phyloP scores from a whole-genome alignment of 345 rosid genomes.

The Syzygium oleosum region DNA sequence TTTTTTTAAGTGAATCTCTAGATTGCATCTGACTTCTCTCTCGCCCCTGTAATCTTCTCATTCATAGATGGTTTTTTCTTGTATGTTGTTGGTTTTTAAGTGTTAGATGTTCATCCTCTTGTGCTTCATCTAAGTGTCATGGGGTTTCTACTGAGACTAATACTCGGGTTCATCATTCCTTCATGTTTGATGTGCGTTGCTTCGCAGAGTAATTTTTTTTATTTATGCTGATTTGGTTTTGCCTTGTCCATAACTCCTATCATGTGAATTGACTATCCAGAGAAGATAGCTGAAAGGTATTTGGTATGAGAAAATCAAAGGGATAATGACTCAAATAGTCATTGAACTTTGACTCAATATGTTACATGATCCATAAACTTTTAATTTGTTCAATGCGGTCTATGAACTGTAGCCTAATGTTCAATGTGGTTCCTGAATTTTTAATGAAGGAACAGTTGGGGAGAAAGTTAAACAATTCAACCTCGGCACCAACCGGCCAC shows the following conservation, averaged over 20 bases:
- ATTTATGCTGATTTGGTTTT: not conserved
- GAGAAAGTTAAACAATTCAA: not conserved
- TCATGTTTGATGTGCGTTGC: not conserved
- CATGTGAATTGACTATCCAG: not conserved
- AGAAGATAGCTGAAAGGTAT: not conserved
- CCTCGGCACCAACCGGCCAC: not conserved
- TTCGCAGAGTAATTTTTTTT: not conserved
- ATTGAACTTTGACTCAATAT: no score
- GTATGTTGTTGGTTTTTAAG: not conserved
- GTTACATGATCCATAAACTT: no score
- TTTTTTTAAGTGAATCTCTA: not conserved
- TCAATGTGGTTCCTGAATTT: no score
- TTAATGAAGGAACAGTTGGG: not conserved
- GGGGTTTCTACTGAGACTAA: not conserved
- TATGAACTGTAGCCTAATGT: no score
- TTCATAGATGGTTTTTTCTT: not conserved
- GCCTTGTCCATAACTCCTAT: not conserved
- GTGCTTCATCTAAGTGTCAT: not conserved
- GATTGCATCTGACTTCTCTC: not conserved
- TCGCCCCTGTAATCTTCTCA: not conserved
- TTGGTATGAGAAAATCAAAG: not conserved
- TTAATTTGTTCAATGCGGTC: no score
- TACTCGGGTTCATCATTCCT: not conserved
- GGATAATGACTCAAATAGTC: no score
- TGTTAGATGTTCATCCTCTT: not conserved